Evolutionary conservation across 2,329 filamentous ascomycete genomes (phyloP).

Genomic region (Cercospora sp.): DNA sequence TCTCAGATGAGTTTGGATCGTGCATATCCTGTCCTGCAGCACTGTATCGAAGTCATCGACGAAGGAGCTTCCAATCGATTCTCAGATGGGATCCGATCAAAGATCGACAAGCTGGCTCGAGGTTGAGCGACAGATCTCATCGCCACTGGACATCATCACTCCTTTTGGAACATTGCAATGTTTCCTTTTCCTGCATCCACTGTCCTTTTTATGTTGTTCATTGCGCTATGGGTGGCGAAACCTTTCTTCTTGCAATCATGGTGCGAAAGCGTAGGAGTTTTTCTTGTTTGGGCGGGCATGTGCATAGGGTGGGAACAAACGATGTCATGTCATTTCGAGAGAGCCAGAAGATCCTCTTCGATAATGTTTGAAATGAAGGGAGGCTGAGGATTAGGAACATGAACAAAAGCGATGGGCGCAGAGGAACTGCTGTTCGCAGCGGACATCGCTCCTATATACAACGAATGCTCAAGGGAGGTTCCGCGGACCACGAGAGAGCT

Average conservation of each 20-base stretch:
- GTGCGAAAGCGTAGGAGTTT: conserved; percentile 7
- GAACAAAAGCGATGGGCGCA: background rate
- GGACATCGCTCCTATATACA: background rate
- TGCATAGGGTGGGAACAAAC: background rate
- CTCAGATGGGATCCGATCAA: conserved; percentile 56
- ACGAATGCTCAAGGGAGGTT: background rate
- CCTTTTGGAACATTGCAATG: background rate
- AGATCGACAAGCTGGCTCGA: conserved; percentile 51
- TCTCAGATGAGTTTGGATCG: conserved; percentile 50
- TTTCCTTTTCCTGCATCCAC: too few relatives aligned
- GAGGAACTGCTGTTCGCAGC: background rate
- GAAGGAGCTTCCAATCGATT: conserved; percentile 55
- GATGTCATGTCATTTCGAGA: background rate
- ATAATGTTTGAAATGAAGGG: conserved; percentile 5
- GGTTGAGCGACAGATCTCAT: conserved; percentile 23
- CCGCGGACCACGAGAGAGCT: background rate
- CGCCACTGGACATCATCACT: background rate
- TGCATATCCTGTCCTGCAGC: conserved; percentile 51
- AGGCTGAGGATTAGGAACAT: background rate
- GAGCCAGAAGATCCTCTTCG: background rate
- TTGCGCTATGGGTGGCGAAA: background rate
- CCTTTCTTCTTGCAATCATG: background rate
- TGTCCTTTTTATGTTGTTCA: background rate
- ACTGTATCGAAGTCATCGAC: conserved; percentile 56
- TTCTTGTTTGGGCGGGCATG: background rate